Conservation (phyloP, 1,284 basidiomycete genomes). For the Rhodotorula sp. region DNA sequence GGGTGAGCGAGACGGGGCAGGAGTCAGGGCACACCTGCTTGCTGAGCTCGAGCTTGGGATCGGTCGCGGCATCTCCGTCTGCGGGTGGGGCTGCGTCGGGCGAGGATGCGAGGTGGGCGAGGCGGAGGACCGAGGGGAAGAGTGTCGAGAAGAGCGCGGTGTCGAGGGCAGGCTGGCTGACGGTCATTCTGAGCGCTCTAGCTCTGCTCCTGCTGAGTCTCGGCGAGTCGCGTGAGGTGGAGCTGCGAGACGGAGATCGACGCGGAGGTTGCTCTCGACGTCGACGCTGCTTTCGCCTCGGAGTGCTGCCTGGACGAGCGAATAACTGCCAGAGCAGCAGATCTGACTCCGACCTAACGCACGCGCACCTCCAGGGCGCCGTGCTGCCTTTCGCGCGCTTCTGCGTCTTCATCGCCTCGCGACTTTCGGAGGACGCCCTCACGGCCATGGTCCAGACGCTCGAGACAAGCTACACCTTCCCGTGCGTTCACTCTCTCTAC, state of each 20-base stretch:
- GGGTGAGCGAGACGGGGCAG: background rate
- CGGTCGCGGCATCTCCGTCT: no score
- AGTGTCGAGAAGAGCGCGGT: background rate
- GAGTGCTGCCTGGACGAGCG: no score
- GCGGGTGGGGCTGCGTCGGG: background rate
- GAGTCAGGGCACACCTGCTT: conserved; percentile 9
- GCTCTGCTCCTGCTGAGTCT: no score
- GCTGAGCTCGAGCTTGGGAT: conserved; percentile 25
- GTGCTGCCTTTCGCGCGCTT: background rate
- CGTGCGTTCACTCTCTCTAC: conserved; percentile 5
- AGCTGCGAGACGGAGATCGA: no score
- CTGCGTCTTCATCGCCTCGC: background rate
- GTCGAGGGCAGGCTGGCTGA: background rate
- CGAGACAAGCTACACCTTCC: conserved; percentile 27
- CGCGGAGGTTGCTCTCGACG: background rate
- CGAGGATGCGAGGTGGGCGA: conserved; percentile 4
- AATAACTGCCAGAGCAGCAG: background rate
- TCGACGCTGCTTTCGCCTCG: background rate
- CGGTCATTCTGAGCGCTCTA: background rate
- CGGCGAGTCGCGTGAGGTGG: no score
- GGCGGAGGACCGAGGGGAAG: conserved; percentile 8
- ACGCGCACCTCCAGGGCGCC: background rate
- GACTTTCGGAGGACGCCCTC: background rate
- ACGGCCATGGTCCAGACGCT: conserved; percentile 30
- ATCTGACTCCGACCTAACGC: background rate